These are phyloP conservation scores for Blastomyces emzantsi DNA, from an alignment of 2,329 filamentous ascomycete species.

Conservation along the genomic window DNA sequence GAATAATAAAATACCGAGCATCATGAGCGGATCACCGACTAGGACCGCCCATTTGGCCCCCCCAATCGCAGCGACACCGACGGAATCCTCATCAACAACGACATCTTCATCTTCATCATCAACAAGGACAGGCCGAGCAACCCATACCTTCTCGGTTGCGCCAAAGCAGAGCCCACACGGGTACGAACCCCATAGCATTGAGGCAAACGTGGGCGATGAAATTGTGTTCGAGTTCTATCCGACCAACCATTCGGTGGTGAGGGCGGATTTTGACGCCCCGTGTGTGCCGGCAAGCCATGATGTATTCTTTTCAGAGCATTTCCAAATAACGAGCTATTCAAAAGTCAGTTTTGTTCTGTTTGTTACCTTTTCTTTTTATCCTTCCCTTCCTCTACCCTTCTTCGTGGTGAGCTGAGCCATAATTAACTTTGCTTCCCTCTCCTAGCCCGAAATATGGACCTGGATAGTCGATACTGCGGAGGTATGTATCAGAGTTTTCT, in stretches of 20 bases:
- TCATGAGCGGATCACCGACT: neutral
- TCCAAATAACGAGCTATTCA: neutral
- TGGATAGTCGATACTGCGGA: neutral
- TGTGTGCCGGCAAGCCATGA: slow-evolving; percentile 47
- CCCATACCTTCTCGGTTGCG: slow-evolving; percentile 30
- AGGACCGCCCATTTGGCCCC: neutral
- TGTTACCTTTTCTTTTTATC: neutral
- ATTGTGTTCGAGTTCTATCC: slow-evolving; percentile 54
- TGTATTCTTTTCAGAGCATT: slow-evolving; percentile 25
- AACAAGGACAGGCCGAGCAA: slow-evolving; percentile 13
- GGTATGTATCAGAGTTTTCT: neutral
- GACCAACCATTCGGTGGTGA: slow-evolving; percentile 54
- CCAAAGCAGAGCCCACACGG: slow-evolving; percentile 25
- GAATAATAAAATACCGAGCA: neutral
- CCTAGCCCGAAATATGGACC: neutral
- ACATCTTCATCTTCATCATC: neutral
- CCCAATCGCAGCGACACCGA: neutral
- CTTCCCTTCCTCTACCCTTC: neutral
- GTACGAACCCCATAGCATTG: slow-evolving; percentile 24
- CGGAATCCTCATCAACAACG: neutral
- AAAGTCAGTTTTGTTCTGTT: neutral
- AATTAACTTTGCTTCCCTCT: neutral
- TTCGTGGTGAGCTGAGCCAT: neutral
- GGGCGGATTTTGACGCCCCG: slow-evolving; percentile 50
- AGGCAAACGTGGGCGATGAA: slow-evolving; percentile 26